Conservation (phyloP, 2,329 filamentous ascomycete genomes). For the Trichoderma endophyticum region DNA sequence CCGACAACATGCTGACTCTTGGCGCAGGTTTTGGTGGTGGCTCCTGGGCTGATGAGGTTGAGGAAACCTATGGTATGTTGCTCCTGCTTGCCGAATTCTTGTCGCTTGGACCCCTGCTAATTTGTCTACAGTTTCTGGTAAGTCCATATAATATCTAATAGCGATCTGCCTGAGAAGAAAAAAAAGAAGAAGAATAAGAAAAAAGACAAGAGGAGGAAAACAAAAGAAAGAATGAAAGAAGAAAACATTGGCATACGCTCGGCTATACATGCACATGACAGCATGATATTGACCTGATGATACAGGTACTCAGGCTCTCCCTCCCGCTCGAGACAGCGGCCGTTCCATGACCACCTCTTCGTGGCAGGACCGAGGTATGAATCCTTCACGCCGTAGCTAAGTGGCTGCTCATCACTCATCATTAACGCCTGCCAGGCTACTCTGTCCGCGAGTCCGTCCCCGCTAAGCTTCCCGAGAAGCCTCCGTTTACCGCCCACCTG, state of each 20-base stretch:
- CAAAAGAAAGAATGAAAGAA: not conserved
- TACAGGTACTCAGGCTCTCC: slow-evolving; percentile 56
- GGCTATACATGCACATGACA: not conserved
- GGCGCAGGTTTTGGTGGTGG: slow-evolving; percentile 54
- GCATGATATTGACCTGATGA: slow-evolving; percentile 23
- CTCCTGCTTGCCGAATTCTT: slow-evolving; percentile 6
- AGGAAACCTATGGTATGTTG: slow-evolving; percentile 74
- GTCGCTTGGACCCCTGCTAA: slow-evolving; percentile 26
- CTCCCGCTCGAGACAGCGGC: slow-evolving; percentile 45
- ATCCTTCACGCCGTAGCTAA: not conserved
- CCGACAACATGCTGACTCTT: slow-evolving; percentile 27
- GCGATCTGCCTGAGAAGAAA: not conserved
- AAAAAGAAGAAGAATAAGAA: not conserved
- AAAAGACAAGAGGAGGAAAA: not conserved
- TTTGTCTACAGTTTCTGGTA: slow-evolving; percentile 36
- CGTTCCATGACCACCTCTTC: slow-evolving; percentile 35
- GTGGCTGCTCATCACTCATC: not conserved
- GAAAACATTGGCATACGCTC: not conserved
- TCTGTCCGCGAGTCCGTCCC: slow-evolving; percentile 71
- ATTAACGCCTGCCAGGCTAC: slow-evolving; percentile 46
- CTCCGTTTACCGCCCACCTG: slow-evolving; percentile 92
- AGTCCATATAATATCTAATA: slow-evolving; percentile 17
- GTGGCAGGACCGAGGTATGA: slow-evolving; percentile 45
- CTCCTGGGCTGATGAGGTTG: slow-evolving; percentile 99
- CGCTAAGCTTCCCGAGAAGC: slow-evolving; percentile 72